phyloP scores from a whole-genome alignment of 2,329 filamentous ascomycete species.

The Cytospora leucostoma region DNA sequence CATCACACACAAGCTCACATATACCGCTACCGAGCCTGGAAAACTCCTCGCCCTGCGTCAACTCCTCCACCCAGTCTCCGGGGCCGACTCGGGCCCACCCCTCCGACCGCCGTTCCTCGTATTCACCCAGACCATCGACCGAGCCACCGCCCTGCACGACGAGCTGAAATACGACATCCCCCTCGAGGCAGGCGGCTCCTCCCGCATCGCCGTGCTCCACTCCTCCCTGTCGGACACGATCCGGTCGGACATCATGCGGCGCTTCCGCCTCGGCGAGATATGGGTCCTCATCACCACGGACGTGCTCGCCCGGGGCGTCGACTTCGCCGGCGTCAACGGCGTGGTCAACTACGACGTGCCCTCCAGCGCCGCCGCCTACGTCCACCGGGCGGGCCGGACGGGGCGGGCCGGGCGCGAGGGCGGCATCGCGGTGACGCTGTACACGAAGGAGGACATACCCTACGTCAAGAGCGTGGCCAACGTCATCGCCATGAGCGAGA shows the following conservation, averaged over 20 bases:
- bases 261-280: conserved; percentile 87
- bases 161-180: conserved; percentile 96
- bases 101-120: conserved; percentile 89
- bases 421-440: conserved; percentile 89
- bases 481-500: conserved; percentile 82
- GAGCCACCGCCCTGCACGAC: conserved; percentile 81
- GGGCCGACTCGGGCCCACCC: conserved; percentile 54
- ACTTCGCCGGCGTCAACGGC: conserved; percentile 92
- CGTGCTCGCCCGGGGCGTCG: conserved; percentile 85
- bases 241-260: conserved; percentile 80
- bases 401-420: conserved; percentile 85
- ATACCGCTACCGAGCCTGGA: conserved; percentile 89
- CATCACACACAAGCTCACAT: conserved; percentile 83
- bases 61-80: conserved; percentile 74
- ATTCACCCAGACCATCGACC: conserved; percentile 93
- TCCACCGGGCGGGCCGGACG: conserved; percentile 90
- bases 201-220: conserved; percentile 86
- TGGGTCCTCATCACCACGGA: conserved; percentile 98
- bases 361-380: conserved; percentile 83
- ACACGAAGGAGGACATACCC: conserved; percentile 91
- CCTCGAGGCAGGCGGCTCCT: conserved; percentile 77
- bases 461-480: conserved; percentile 90
- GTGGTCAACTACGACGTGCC: conserved; percentile 98
- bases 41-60: conserved; percentile 91
- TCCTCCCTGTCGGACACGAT: conserved; percentile 77